These are phyloP conservation scores for Termitomyces sp. DNA, from an alignment of 768 basidiomycete species.

Conservation along the genomic window DNA sequence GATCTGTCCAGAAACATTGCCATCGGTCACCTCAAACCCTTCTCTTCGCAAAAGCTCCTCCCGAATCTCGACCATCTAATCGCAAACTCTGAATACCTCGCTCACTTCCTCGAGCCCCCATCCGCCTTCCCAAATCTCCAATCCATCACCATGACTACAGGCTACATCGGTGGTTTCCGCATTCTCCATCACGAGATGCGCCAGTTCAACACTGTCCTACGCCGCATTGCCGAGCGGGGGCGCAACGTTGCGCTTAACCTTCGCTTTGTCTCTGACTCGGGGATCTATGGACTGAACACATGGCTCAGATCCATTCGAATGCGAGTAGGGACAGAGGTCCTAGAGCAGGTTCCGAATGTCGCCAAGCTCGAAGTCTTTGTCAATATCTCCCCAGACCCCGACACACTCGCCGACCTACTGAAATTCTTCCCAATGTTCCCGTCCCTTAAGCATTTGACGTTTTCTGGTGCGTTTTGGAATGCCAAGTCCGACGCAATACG, in stretches of 20 bases:
- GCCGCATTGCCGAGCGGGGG: neutral
- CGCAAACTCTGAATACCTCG: slow-evolving; percentile 8
- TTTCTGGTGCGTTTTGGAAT: slow-evolving; percentile 1
- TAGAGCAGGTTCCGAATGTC: neutral
- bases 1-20: slow-evolving; percentile 11
- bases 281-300: slow-evolving; percentile 2
- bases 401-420: neutral
- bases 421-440: slow-evolving; percentile 4
- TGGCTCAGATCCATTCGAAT: neutral
- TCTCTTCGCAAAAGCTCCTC: slow-evolving; percentile 6
- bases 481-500: neutral
- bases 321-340: neutral
- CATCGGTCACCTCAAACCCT: slow-evolving; percentile 7
- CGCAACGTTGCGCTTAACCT: slow-evolving; percentile 1
- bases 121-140: slow-evolving; percentile 3
- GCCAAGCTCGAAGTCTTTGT: slow-evolving; percentile 1
- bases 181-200: neutral
- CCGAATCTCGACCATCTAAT: slow-evolving; percentile 8
- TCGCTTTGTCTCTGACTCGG: slow-evolving; percentile 3
- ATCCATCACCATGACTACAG: slow-evolving; percentile 1
- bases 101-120: slow-evolving; percentile 9
- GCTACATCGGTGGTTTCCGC: neutral
- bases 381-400: neutral
- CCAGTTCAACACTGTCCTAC: slow-evolving; percentile 1
- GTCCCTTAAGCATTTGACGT: neutral